Percentiles rank a stretch among this genome's conserved stretches.
These are phyloP conservation scores for Benincasa hispida DNA, from an alignment of 306 rosid genomes.

Conservation along the genomic window DNA sequence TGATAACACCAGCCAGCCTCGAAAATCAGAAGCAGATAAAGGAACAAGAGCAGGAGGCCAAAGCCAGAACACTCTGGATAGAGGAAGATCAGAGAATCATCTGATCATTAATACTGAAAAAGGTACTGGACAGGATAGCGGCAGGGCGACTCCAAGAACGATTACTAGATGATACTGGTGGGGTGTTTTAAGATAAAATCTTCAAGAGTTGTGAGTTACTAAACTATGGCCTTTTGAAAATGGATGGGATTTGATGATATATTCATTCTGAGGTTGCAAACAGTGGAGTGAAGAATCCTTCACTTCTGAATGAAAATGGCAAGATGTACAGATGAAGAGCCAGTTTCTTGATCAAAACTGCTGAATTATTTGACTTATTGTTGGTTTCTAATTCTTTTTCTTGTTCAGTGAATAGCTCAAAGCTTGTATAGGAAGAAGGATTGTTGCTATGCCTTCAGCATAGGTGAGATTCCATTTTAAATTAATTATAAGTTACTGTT, in stretches of 20 bases:
- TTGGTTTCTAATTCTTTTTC: background rate
- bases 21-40: conserved; percentile 41
- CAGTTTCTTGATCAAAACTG: conserved; percentile 7
- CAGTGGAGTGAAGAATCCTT: background rate
- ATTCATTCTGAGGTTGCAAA: background rate
- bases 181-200: conserved; percentile 2
- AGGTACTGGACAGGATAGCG: conserved; percentile 23
- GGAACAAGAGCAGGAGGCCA: conserved; percentile 25
- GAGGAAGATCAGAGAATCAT: conserved; percentile 51
- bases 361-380: background rate
- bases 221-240: background rate
- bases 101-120: conserved; percentile 25
- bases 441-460: background rate
- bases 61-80: conserved; percentile 25
- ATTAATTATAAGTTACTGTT: background rate
- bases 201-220: background rate
- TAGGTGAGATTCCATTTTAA: background rate
- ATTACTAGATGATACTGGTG: conserved; percentile 16
- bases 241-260: background rate
- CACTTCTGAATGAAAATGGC: background rate
- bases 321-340: background rate
- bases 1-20: conserved; percentile 24
- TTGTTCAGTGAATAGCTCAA: background rate
- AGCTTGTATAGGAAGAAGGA: conserved; percentile 1
- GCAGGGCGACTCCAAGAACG: conserved; percentile 10